A percentile compares a stretch with the other conserved stretches of the same genome.
These are phyloP conservation scores for Oryza officinalis DNA, from an alignment of 176 grass and related monocot genomes.

Conservation along the genomic window DNA sequence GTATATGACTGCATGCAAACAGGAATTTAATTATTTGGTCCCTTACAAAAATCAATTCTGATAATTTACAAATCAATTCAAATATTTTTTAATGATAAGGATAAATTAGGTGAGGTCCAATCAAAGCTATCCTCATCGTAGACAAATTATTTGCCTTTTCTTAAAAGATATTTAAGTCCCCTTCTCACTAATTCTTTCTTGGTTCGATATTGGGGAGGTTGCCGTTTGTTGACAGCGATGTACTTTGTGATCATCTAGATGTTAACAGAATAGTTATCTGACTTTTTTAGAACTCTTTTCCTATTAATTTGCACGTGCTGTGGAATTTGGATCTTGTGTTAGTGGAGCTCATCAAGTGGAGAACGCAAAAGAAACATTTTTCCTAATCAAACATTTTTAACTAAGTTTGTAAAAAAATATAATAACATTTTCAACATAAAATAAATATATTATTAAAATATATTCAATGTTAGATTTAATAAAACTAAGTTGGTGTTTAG, in stretches of 20 bases:
- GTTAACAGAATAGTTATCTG: background rate
- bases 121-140: background rate
- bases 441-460: too few relatives aligned
- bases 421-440: too few relatives aligned
- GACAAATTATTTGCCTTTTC: slow-evolving; percentile 12
- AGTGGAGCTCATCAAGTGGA: slow-evolving; percentile 15
- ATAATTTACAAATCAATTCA: background rate
- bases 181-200: background rate
- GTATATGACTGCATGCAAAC: background rate
- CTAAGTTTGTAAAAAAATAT: too few relatives aligned
- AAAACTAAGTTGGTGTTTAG: too few relatives aligned
- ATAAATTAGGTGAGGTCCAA: background rate
- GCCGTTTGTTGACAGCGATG: slow-evolving; percentile 9
- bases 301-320: slow-evolving; percentile 27
- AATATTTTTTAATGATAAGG: background rate
- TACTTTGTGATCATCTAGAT: slow-evolving; percentile 21
- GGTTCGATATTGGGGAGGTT: slow-evolving; percentile 12
- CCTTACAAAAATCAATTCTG: too few relatives aligned
- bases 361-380: background rate
- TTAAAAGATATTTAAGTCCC: background rate
- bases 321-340: slow-evolving; percentile 19
- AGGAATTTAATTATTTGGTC: background rate
- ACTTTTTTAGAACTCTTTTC: background rate
- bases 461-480: too few relatives aligned
- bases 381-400: too few relatives aligned